Conservation (phyloP, 257 asterid genomes). For the Jacaranda copaia region DNA sequence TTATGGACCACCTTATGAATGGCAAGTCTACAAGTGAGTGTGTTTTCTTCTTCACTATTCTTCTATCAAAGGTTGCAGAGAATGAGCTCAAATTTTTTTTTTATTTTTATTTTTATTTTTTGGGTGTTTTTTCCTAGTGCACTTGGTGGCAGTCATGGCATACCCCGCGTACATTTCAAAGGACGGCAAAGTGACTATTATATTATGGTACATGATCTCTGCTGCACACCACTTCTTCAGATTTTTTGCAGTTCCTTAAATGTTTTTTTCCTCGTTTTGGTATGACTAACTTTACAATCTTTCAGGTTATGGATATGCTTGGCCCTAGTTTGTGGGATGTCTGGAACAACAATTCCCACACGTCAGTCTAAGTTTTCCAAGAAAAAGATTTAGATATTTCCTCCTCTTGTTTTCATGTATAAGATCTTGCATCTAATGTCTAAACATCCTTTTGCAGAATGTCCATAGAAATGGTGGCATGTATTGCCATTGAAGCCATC, state of each 20-base stretch:
- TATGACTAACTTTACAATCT: slow-evolving; percentile 14
- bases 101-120: not conserved
- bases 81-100: slow-evolving; percentile 23
- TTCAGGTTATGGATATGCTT: slow-evolving; percentile 89
- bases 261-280: not conserved
- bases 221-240: not conserved
- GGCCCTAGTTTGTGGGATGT: slow-evolving; percentile 82
- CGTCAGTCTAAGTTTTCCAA: slow-evolving; percentile 44
- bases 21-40: slow-evolving; percentile 67
- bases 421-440: slow-evolving; percentile 27
- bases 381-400: not conserved
- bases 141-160: slow-evolving; percentile 70
- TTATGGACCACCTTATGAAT: slow-evolving; percentile 59
- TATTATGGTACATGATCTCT: slow-evolving; percentile 49
- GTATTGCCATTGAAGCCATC: slow-evolving; percentile 82
- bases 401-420: not conserved
- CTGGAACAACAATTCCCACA: slow-evolving; percentile 62
- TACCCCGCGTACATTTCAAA: slow-evolving; percentile 58
- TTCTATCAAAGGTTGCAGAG: not conserved
- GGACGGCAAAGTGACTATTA: slow-evolving; percentile 54
- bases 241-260: not conserved
- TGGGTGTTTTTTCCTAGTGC: slow-evolving; percentile 38
- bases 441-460: slow-evolving; percentile 50
- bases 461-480: slow-evolving; percentile 78
- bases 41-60: not conserved